Base-by-base conservation (phyloP, 805 yeast genomes). In the Ogataea parapolymorpha region DNA sequence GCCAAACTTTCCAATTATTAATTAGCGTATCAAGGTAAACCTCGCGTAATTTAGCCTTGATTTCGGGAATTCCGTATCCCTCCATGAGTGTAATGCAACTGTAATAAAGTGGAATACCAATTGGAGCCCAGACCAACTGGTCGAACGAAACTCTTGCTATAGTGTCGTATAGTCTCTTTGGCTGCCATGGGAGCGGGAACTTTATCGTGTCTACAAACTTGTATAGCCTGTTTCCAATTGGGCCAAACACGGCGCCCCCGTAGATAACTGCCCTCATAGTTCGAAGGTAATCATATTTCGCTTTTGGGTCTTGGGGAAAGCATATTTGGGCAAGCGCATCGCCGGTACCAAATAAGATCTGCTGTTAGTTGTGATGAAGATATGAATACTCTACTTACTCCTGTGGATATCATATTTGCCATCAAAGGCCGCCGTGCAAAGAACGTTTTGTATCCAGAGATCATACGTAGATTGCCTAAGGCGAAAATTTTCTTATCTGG, bases 1-100 rank as follows among this genome's bases (percentile, higher is more conserved):
- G 98, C 99, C 98, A 93, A 10, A 91, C 83, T 37, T 71, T 56
- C 90, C 95, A 88, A 60, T 89, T 90, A 13, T 85, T 71, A 25
- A 68, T 59, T 30, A 90, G 62, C 0, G 96, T 89, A 4, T 74
- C 71, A 80, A 79, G 65, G 77, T 79, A 79, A 44, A 80, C 77
- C 12, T 68, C 63, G 2, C 62, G 34, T 17, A 82, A 53, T 48
- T 75, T 80, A 5, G 49, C 35, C 38, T 59, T 55, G 12, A 80
- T 67, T 16, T 67, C 67, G 0, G 59, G 58, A 4, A 63, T 27
- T 0, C 74, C 56, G 35, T 72, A 66, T 11, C 74, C 72, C 56
- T 87, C 93, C 69, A 90, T 59, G 3, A 78, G 27, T 0, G 90
- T 72, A 80, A 88, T 82, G 29, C 75, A 68, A 1, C 78, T 55